A percentile compares a stretch with the other conserved stretches of the same genome.
These are phyloP conservation scores for Pseudogymnoascus sp. DNA, from an alignment of 2,329 filamentous ascomycete species.

Conservation along the genomic window DNA sequence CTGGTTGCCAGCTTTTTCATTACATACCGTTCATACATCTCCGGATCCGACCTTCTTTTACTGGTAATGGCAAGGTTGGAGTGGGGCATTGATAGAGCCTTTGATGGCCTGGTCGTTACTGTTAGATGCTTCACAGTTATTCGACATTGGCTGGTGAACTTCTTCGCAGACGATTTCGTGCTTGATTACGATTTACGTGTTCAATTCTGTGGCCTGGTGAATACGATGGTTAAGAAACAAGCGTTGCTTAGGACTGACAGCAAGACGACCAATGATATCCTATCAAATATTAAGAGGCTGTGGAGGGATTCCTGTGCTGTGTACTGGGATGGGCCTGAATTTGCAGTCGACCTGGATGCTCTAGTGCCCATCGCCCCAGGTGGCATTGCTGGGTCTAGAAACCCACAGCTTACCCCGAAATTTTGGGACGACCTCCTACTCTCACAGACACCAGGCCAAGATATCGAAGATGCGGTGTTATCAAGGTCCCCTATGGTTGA, in stretches of 20 bases:
- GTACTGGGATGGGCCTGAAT: slow-evolving; percentile 76
- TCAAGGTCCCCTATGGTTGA: slow-evolving; percentile 1
- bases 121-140: slow-evolving; percentile 93
- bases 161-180: slow-evolving; percentile 92
- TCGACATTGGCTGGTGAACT: slow-evolving; percentile 96
- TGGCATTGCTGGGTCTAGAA: slow-evolving; percentile 56
- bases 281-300: slow-evolving; percentile 91
- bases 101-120: slow-evolving; percentile 90
- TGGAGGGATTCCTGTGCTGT: slow-evolving; percentile 86
- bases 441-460: background rate
- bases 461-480: background rate
- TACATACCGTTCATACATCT: slow-evolving; percentile 83
- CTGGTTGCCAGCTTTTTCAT: slow-evolving; percentile 96
- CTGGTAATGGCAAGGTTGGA: slow-evolving; percentile 78
- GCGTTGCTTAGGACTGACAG: slow-evolving; percentile 10
- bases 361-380: slow-evolving; percentile 68
- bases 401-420: slow-evolving; percentile 46
- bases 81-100: slow-evolving; percentile 74
- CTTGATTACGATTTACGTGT: slow-evolving; percentile 64
- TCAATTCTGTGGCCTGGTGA: slow-evolving; percentile 74
- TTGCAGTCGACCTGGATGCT: slow-evolving; percentile 51
- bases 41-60: slow-evolving; percentile 65
- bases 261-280: slow-evolving; percentile 19
- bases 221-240: slow-evolving; percentile 34
- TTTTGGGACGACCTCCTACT: slow-evolving; percentile 39